Percentiles rank a stretch among this genome's conserved stretches.
phyloP scores from a whole-genome alignment of 179 eudicot genomes.

The Patellifolia procumbens region DNA sequence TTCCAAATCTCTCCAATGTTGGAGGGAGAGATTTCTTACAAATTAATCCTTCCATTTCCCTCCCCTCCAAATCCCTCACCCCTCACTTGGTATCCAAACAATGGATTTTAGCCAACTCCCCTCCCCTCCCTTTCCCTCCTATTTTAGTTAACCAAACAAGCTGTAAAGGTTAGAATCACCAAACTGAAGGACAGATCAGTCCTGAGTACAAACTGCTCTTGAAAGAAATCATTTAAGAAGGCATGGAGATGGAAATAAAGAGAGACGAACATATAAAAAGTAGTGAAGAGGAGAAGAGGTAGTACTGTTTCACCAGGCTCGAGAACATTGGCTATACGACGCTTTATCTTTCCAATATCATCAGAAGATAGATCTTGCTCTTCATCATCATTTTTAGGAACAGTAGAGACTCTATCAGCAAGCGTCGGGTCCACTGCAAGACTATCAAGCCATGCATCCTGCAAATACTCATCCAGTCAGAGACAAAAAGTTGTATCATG shows the following conservation, averaged over 20 bases:
- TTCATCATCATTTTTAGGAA: constrained; percentile 45
- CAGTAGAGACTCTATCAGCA: constrained; percentile 39
- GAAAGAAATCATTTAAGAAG: neutral
- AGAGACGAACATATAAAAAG: neutral
- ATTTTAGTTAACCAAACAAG: too few species aligned
- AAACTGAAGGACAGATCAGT: neutral
- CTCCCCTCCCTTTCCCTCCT: too few species aligned
- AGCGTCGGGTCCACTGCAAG: constrained; percentile 58
- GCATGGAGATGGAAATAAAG: neutral
- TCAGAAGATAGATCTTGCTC: constrained; percentile 55
- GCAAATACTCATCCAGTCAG: constrained; percentile 19
- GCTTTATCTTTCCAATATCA: constrained; percentile 75
- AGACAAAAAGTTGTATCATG: constrained; percentile 8
- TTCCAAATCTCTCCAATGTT: too few species aligned
- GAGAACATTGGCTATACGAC: constrained; percentile 87
- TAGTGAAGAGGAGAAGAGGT: neutral
- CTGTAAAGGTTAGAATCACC: too few species aligned
- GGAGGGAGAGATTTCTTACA: too few species aligned
- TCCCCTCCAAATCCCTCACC: too few species aligned
- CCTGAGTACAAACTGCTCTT: neutral
- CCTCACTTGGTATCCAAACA: too few species aligned
- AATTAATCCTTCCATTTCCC: too few species aligned
- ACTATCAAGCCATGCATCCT: constrained; percentile 99
- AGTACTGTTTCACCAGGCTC: constrained; percentile 89
- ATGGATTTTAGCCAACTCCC: too few species aligned